Conservation (phyloP, 257 asterid genomes). For the Primulina eburnea region DNA sequence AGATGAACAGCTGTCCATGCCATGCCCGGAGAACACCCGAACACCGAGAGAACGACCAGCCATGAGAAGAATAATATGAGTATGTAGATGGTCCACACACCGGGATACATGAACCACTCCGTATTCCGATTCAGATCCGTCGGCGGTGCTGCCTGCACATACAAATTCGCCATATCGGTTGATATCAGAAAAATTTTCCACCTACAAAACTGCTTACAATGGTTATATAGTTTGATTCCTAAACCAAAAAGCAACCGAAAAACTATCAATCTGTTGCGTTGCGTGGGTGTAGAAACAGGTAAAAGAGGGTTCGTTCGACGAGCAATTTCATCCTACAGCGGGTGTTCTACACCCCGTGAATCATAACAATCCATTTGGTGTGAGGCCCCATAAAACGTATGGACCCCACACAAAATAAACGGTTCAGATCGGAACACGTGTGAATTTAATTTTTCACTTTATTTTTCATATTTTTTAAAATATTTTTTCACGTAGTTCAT, state of each 20-base stretch:
- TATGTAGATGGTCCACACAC: neutral
- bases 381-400: no score
- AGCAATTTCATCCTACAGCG: no score
- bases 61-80: slow-evolving; percentile 12
- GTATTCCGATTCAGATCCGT: slow-evolving; percentile 15
- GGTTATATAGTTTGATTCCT: neutral
- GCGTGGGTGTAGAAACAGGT: no score
- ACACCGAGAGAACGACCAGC: slow-evolving; percentile 11
- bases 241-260: no score
- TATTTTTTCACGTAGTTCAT: no score
- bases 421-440: no score
- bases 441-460: no score
- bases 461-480: no score
- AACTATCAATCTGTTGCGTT: neutral
- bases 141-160: neutral
- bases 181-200: neutral
- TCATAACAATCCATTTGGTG: no score
- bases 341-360: no score
- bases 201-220: neutral
- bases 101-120: slow-evolving; percentile 8
- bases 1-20: slow-evolving; percentile 1
- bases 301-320: no score
- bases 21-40: slow-evolving; percentile 3
- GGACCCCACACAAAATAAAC: no score
- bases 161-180: slow-evolving; percentile 5